These are phyloP conservation scores for Flagelloscypha sp. DNA, from an alignment of 768 basidiomycete species.

Conservation along the genomic window DNA sequence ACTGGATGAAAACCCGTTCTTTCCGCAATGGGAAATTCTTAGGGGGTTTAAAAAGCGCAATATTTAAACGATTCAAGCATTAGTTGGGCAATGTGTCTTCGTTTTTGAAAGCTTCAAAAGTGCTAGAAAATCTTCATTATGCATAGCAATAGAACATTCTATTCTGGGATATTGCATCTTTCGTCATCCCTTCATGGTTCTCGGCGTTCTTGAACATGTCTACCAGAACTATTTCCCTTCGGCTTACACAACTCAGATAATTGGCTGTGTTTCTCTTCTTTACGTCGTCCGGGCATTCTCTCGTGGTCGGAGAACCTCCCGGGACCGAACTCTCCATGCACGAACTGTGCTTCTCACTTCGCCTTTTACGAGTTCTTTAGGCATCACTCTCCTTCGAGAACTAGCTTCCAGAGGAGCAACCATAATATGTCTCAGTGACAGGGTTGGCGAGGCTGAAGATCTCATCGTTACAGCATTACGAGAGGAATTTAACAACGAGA, in stretches of 20 bases:
- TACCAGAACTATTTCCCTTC: conserved; percentile 52
- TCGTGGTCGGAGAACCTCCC: conserved; percentile 60
- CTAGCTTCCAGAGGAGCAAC: conserved; percentile 73
- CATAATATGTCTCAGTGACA: conserved; percentile 62
- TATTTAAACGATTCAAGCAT: too few species aligned
- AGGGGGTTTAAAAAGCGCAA: too few species aligned
- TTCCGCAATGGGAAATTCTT: conserved; percentile 41
- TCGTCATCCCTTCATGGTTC: too few species aligned
- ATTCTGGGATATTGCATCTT: too few species aligned
- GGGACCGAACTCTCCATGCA: conserved; percentile 72
- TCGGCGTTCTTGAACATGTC: too few species aligned
- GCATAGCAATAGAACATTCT: too few species aligned
- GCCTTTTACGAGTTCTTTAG: conserved; percentile 37
- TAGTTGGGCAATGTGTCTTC: too few species aligned
- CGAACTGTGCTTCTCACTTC: conserved; percentile 67
- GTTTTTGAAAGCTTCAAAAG: too few species aligned
- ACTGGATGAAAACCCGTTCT: conserved; percentile 43
- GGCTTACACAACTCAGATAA: conserved; percentile 48
- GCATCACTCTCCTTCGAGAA: conserved; percentile 55
- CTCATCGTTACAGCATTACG: conserved; percentile 53
- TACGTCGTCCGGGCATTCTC: conserved; percentile 49
- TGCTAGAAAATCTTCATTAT: too few species aligned
- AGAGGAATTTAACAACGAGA: conserved; percentile 60
- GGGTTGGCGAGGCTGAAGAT: conserved; percentile 43
- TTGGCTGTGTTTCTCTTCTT: conserved; percentile 33